Base-by-base conservation (phyloP, 2,329 filamentous ascomycete genomes). In the Aspergillus ruber region DNA sequence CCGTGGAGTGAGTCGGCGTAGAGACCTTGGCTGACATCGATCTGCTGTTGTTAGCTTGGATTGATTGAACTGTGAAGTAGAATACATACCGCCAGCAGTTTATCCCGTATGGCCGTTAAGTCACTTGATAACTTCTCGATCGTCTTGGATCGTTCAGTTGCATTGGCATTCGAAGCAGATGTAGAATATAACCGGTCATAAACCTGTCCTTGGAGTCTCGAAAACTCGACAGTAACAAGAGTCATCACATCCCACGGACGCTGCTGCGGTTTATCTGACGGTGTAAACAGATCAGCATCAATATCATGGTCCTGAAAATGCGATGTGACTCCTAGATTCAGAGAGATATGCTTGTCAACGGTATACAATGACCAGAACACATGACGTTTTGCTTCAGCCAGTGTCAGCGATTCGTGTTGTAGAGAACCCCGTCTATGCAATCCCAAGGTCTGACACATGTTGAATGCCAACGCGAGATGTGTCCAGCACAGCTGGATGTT, bases 261-360 rank as follows among this genome's bases (percentile, higher is more conserved):
- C 13, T 55, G 48, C 12, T 47, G 49, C 2, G 54, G 49, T 15
- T 61, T 48, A 4, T 46, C 23, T 0, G 58, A 60, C 1, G 56
- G 53, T 0, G 43, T 46, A 35, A 59, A 58, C 0, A 54, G 43
- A 3, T 54, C 54, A 1, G 54, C 48, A 33, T 61, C 59, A 13
- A 61, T 59, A 23, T 61, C 59, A 39, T 61, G 57, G 32, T 61
- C 58, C n/a, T 60, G 58, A 17, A 61, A 56, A 33, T 59, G 57
- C 1, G 59, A 58, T 2, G 52, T 53, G 17, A 59, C 45, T 3
- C 59, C 59, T 5, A 61, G 47, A 12, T 56, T 60, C 3, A 60
- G 45, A 2, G 59, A 58, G 4, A 61, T 45, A 33, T 60, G 59
- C 44, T 61, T 61, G 46, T 61, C 59, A 12, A 60, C 54, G 0